A percentile compares a stretch with the other conserved stretches of the same genome.
Evolutionary conservation across 2,329 filamentous ascomycete genomes (phyloP).

Genomic region (Pyricularia sp.): DNA sequence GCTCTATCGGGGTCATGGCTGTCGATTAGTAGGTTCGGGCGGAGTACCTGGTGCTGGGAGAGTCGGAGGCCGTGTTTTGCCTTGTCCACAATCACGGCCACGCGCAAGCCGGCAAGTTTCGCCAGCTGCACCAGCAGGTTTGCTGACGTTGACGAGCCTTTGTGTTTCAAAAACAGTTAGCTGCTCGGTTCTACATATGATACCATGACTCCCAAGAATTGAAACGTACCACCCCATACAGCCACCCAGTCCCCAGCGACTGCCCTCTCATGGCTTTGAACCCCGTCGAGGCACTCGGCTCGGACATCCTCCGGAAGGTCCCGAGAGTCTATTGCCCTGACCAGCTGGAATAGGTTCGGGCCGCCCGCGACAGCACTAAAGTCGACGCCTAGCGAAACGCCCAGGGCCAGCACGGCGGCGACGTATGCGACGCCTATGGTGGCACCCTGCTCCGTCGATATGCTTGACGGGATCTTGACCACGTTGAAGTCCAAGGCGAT

Average conservation of each 20-base stretch:
- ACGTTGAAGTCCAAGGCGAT: slow-evolving; percentile 57
- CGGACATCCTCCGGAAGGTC: background rate
- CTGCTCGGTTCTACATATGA: too few species aligned
- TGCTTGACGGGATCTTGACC: slow-evolving; percentile 23
- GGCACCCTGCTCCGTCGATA: slow-evolving; percentile 46
- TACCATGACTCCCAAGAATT: too few species aligned
- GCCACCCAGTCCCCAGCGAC: slow-evolving; percentile 58
- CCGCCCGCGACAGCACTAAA: slow-evolving; percentile 44
- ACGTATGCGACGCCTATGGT: slow-evolving; percentile 64
- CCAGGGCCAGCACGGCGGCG: slow-evolving; percentile 55
- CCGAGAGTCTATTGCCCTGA: background rate
- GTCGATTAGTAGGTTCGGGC: background rate
- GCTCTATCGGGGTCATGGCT: background rate
- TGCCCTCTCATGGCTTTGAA: slow-evolving; percentile 41
- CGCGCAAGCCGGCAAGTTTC: background rate
- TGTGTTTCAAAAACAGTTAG: background rate
- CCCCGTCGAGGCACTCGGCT: slow-evolving; percentile 29
- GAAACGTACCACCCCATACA: slow-evolving; percentile 57
- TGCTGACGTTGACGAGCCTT: slow-evolving; percentile 16
- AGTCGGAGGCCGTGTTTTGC: background rate
- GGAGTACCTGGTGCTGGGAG: background rate
- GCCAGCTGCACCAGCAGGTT: background rate
- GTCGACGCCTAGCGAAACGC: slow-evolving; percentile 60
- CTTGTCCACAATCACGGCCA: background rate
- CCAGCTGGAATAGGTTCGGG: slow-evolving; percentile 37